Percentiles rank a stretch among this genome's conserved stretches.
Conservation (phyloP, 2,329 filamentous ascomycete genomes). For the Westerdykella sp. region DNA sequence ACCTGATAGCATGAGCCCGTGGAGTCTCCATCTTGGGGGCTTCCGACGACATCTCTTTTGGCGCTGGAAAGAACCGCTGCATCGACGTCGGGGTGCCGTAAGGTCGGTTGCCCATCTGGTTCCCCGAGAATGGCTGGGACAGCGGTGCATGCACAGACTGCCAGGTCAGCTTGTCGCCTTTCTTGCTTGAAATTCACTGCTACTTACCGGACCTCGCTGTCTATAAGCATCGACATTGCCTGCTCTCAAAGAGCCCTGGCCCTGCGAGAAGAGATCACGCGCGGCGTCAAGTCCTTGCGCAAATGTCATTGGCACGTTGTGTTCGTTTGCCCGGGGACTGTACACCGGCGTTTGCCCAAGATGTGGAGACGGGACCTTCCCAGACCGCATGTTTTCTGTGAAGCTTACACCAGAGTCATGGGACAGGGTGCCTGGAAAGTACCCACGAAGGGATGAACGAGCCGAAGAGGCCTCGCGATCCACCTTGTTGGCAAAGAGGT, state of each 20-base stretch:
- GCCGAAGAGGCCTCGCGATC: conserved; percentile 9
- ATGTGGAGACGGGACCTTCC: conserved; percentile 5
- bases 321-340: neutral
- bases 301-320: neutral
- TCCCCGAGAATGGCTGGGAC: conserved; percentile 21
- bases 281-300: neutral
- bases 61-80: conserved; percentile 21
- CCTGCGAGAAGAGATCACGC: too few relatives aligned
- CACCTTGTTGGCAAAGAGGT: conserved; percentile 5
- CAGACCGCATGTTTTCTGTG: conserved; percentile 23
- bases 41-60: conserved; percentile 18
- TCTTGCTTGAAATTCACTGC: conserved; percentile 11
- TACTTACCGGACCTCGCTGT: neutral
- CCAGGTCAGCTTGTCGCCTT: conserved; percentile 4
- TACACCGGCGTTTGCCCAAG: neutral
- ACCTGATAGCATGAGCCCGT: conserved; percentile 8
- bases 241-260: too few relatives aligned
- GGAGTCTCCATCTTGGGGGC: conserved; percentile 5
- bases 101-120: conserved; percentile 16
- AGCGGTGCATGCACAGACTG: neutral
- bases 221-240: too few relatives aligned
- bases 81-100: conserved; percentile 17
- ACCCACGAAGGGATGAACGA: conserved; percentile 22
- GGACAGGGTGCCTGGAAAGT: conserved; percentile 17
- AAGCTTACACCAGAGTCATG: conserved; percentile 26